These are phyloP conservation scores for Entomortierella chlamydospora DNA, from an alignment of 192 early-diverging fungal genomes.

Conservation along the genomic window DNA sequence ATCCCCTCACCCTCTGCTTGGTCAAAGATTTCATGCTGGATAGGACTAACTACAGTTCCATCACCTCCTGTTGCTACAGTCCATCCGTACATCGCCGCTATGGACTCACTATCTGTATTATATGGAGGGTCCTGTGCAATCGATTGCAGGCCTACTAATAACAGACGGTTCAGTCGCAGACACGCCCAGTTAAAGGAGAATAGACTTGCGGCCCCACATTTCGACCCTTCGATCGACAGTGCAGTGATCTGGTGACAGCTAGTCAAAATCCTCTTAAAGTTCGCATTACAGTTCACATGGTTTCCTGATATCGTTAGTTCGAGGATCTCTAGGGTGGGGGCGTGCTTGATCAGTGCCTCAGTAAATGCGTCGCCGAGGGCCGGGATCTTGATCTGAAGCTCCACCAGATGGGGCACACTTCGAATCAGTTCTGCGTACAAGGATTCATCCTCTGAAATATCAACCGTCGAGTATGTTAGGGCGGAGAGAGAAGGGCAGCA, in stretches of 20 bases:
- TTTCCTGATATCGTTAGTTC: constrained; percentile 12
- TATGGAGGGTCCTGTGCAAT: neutral
- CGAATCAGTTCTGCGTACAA: constrained; percentile 10
- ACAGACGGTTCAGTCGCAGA: constrained; percentile 8
- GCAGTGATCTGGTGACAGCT: constrained; percentile 17
- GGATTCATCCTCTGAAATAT: constrained; percentile 4
- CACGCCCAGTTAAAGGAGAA: constrained; percentile 29
- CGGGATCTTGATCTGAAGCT: constrained; percentile 31
- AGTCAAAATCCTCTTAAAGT: constrained; percentile 13
- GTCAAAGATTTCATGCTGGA: neutral
- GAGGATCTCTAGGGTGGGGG: constrained; percentile 13
- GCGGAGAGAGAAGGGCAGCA: constrained; percentile 6
- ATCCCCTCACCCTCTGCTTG: neutral
- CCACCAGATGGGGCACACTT: constrained; percentile 6
- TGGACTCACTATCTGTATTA: neutral
- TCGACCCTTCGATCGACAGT: constrained; percentile 18
- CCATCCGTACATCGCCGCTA: constrained; percentile 8
- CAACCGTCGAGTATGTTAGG: constrained; percentile 24
- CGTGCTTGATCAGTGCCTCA: constrained; percentile 13
- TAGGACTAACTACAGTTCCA: neutral
- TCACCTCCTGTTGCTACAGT: neutral
- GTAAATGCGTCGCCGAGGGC: constrained; percentile 13
- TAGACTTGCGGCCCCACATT: neutral
- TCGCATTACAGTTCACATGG: neutral
- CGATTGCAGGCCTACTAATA: constrained; percentile 4